A percentile compares a stretch with the other conserved stretches of the same genome.
These are phyloP conservation scores for Sarocladium brachiariae DNA, from an alignment of 2,329 filamentous ascomycete genomes.

Conservation along the genomic window DNA sequence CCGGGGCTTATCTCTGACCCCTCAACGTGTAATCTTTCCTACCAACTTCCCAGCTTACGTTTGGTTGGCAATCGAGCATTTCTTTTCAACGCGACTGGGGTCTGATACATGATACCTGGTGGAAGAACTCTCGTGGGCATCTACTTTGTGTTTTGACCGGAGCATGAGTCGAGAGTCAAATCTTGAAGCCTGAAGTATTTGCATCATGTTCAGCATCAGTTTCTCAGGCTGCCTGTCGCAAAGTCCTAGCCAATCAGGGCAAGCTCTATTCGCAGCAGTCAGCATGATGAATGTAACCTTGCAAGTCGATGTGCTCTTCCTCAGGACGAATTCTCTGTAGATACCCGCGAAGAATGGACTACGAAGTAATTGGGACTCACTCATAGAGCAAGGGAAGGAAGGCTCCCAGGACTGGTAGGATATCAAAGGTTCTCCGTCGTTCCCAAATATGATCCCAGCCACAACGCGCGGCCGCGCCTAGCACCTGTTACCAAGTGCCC, in stretches of 20 bases:
- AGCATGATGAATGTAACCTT: background rate
- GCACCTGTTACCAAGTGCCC: background rate
- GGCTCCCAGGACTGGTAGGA: background rate
- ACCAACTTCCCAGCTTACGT: background rate
- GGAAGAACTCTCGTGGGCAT: too few species aligned
- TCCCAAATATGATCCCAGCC: background rate
- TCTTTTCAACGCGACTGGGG: background rate
- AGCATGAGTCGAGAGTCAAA: too few species aligned
- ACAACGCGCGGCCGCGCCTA: background rate
- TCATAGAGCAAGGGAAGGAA: background rate
- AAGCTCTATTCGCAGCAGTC: too few species aligned
- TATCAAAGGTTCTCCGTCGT: constrained; percentile 2
- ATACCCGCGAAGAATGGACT: too few species aligned
- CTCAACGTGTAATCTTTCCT: background rate
- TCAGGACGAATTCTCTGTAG: too few species aligned
- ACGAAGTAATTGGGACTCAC: too few species aligned
- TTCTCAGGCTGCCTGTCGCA: background rate
- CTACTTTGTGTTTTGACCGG: too few species aligned
- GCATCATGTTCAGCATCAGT: too few species aligned
- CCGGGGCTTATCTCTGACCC: constrained; percentile 3
- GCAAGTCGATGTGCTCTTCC: too few species aligned
- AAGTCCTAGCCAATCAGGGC: background rate
- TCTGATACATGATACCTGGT: background rate
- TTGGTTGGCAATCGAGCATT: background rate
- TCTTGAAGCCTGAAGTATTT: too few species aligned